Base-by-base conservation (phyloP, 371 early-diverging fungal genomes). In the Amoeboaphelidium protococcarum region DNA sequence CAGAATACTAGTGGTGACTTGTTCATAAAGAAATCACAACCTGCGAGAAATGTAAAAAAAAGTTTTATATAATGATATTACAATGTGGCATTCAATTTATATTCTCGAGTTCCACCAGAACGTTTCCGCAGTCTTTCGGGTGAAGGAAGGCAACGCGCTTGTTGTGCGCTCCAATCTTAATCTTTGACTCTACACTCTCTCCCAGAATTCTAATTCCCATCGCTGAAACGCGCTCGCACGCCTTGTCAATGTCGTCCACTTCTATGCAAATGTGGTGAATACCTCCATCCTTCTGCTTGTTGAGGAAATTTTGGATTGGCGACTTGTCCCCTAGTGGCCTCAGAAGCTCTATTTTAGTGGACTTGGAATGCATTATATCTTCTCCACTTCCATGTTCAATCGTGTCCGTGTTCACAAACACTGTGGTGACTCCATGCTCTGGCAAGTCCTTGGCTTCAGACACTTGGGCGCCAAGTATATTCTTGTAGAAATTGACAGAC, bases 121-220 rank as follows among this genome's bases (percentile, higher is more conserved):
- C 76, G 10, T 81, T 81, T 49, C 74, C 72, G 45, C 78, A 79
- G 54, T 80, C 79, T 56, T 79, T 80, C 41, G 82, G 82, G 50
- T 80, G 81, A 51, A 80, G 55, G 44, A 80, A 80, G 31, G 78
- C 71, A 16, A 78, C 81, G 1, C 76, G 79, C 50, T 74, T 70
- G 3, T 72, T 71, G 49, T 78, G 80, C 1, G 80, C 81, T n/a
- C 82, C 81, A 49, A 78, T 80, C 61, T 80, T 78, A 43, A 78
- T 78, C 57, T 74, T 59, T 20, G 63, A 64, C 51, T 62, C 70
- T 20, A 82, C 59, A 40, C 68, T 53, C n/a, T n/a, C n/a, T n/a
- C 13, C 24, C 49, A 13, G 42, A n/a, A n/a, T n/a, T 42, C 79
- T 65, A 43, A 82, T 61, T 12, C 69, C 67, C 51, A 69, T 63